Base-by-base conservation (phyloP, 192 early-diverging fungal genomes). In the Backusella sp. region DNA sequence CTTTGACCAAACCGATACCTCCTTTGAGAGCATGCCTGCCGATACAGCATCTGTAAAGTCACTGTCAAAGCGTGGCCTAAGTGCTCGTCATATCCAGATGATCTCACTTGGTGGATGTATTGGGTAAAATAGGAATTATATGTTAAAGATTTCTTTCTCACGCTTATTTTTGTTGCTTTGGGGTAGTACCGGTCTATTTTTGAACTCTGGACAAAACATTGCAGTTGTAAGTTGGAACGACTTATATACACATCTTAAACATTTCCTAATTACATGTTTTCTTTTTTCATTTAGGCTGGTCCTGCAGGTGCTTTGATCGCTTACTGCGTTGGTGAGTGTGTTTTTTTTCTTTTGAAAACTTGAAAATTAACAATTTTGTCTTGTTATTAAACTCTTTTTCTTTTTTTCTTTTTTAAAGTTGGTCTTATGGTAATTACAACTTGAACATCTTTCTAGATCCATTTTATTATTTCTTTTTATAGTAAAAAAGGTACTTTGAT, bases 301-400 rank as follows among this genome's bases (percentile, higher is more conserved):
- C 92, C 94, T 0, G 86, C 87, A 2, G 94, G 94, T n/a, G 83
- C 88, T 2, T 83, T 95, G 66, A 72, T 92, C n/a, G 89, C 92
- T 21, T 95, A 90, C 70, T 28, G 78, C 6, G 68, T 79, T 68
- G 66, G 76, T 77, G 66, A 52, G 75, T 70, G 32, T 17, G 23
- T 0, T 15, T 21, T 26, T 12, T 21, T 67, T 17, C 28, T 28
- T 28, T 28, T 1, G 28, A 12, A 6, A 21, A 15, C n/a, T 4
- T 19, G 8, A 14, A 17, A 30, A 14, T 34, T 34, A 14, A 26
- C 17, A 44, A 8, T 36, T 32, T 8, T 44, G 6, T 17, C 42
- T 44, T 14, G 15, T 4, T 44, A 44, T 44, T 44, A 5, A 44
- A 14, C 15, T 5, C 15, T 3, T 12, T 44, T 44, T 21, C 9